phyloP scores from a whole-genome alignment of 164 flowering plant genomes.

The Aristolochia fimbriata region DNA sequence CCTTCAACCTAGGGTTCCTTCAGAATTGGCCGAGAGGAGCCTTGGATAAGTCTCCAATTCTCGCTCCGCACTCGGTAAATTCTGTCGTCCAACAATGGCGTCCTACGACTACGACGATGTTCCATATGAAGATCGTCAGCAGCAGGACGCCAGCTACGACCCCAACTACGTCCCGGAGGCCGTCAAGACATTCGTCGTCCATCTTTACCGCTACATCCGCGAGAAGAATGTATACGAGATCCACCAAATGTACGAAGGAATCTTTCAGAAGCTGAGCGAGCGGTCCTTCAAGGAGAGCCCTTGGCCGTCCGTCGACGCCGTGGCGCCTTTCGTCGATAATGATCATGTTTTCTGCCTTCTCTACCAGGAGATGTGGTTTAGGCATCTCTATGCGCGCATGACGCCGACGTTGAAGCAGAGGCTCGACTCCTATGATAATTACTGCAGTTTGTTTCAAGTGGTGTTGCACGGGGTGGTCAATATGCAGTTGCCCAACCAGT shows the following conservation, averaged over 20 bases:
- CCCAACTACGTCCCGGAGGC: conserved; percentile 93
- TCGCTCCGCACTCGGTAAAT: not conserved
- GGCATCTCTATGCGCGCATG: conserved; percentile 76
- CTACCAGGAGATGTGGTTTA: conserved; percentile 95
- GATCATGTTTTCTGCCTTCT: conserved; percentile 95
- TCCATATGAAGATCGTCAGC: conserved; percentile 10
- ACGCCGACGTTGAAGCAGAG: conserved; percentile 72
- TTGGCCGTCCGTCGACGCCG: conserved; percentile 92
- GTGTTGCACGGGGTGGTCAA: conserved; percentile 92
- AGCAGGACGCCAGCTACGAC: conserved; percentile 47
- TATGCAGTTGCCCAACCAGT: conserved; percentile 97
- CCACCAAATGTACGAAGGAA: conserved; percentile 94
- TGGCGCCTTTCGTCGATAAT: conserved; percentile 72
- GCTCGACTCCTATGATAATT: conserved; percentile 91
- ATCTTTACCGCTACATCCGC: conserved; percentile 89
- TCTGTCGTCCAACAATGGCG: conserved; percentile 9
- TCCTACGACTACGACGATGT: conserved; percentile 24
- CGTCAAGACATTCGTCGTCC: conserved; percentile 84
- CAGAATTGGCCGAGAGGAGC: not conserved
- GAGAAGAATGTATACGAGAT: conserved; percentile 98
- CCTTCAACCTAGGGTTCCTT: not conserved
- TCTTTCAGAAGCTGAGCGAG: conserved; percentile 73
- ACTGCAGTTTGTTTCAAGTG: conserved; percentile 77
- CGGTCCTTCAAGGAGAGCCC: conserved; percentile 84
- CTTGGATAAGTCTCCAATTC: not conserved